These are phyloP conservation scores for Fusarium xyrophilum DNA, from an alignment of 2,329 filamentous ascomycete species.

Conservation along the genomic window DNA sequence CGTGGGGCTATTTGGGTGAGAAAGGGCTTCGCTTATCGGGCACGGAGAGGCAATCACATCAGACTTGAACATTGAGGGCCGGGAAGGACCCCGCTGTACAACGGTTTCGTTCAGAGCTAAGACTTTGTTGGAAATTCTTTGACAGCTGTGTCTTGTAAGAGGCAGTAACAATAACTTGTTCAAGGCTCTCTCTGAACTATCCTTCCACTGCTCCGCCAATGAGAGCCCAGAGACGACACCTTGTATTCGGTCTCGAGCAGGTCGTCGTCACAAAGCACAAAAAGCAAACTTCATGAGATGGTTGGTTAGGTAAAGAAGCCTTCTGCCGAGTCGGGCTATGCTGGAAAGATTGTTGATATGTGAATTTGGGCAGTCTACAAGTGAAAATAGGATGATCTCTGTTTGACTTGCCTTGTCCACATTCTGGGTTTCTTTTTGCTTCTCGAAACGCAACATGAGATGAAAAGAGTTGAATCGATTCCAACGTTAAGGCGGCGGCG, in stretches of 20 bases:
- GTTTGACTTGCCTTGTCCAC: background rate
- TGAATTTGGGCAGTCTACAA: background rate
- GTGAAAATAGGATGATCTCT: fast-evolving
- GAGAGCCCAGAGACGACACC: no score
- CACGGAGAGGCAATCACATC: background rate
- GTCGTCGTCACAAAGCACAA: background rate
- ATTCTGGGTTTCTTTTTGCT: no score
- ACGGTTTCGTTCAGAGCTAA: fast-evolving
- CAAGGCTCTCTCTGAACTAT: background rate
- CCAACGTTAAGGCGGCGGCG: fast-evolving
- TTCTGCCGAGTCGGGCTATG: no score
- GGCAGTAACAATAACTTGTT: no score
- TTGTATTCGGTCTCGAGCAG: background rate
- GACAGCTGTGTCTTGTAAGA: fast-evolving
- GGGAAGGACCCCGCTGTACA: background rate
- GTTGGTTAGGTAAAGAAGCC: background rate
- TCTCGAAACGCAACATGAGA: fast-evolving
- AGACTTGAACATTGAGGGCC: no score
- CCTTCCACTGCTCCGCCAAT: background rate
- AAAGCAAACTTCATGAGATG: background rate
- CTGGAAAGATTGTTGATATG: fast-evolving
- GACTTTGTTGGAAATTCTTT: fast-evolving
- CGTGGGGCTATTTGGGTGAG: background rate
- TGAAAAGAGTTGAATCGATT: fast-evolving
- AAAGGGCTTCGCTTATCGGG: background rate